Evolutionary conservation across 495 filamentous ascomycete species (phyloP), one percentile per base, ranked within the genome.

Genomic region (Neurospora hispaniola): DNA sequence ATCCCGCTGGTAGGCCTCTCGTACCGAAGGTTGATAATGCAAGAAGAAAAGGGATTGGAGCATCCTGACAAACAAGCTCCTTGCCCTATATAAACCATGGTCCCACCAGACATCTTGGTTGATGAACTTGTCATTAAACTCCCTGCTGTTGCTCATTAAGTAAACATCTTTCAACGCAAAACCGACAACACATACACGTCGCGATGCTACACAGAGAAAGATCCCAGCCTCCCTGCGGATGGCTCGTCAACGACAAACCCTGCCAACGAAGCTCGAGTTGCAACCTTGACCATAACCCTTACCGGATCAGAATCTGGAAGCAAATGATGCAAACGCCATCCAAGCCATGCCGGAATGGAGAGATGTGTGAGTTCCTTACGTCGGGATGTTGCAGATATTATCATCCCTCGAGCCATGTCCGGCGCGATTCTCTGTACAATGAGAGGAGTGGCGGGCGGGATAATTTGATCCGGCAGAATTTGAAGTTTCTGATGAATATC

Each of bases 341-440:
- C 9, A 23, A 14, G 38, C 31, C 12, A 2, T 73, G 73, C 39
- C n/a, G 12, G 39, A 42, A 35, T 11, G 71, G 71, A 0, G 71
- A 70, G 14, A 70, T n/a, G 10, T 75, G 73, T 14, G 40, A 40
- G 5, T 46, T 69, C 44, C 46, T 44, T 31, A 23, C 35, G 18
- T 38, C n/a, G 38, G 71, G 73, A 38, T 48, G 6, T 14, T 75
- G 74, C 14, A 27, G 71, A 18, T 75, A 31, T 18, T 73, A 71
- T 27, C 74, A 75, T 18, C 74, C 74, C 9, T 41, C 62, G 23
- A 27, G 54, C 20, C 66, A 73, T 12, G 20, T 20, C 16, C 38
- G 8, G 6, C 69, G 44, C 11, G 31, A 31, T 14, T 3, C 23
- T 11, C 14, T 9, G 0, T 35, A 46, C 72, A 27, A 9, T 54